Evolutionary conservation across 139 green algal species (phyloP), one percentile per base, ranked within the genome.

Genomic region (Gonium pectorale): DNA sequence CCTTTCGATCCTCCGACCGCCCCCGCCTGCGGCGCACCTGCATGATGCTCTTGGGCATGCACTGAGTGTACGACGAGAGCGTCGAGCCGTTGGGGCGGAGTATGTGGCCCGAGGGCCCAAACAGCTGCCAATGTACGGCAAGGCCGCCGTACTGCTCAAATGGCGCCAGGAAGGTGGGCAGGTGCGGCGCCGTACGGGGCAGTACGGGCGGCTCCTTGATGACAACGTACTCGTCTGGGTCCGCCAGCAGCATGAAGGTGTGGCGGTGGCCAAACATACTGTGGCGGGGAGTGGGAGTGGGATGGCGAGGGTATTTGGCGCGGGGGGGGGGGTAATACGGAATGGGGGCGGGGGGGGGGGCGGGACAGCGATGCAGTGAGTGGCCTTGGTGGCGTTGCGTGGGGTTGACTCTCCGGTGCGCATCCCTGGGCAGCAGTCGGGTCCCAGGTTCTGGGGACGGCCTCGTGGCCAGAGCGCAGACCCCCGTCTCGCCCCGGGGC

Each of bases 151-250:
- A 54, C 33, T 62, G 11, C 63, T 84, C 78, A 19, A 67, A 84
- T 3, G 62, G 63, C 6, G 33, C 9, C 43, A 84, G 78, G 78
- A 84, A 84, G 62, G 43, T 38, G 5, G 78, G 60, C 63, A 84
- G 60, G 78, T 52, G 3, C 24, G 78, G 78, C 43, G 24, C 33
- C 6, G 40, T n/a, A 0, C 19, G 27, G 5, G 59, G 73, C 26
- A 40, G 73, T 38, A 29, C 33, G 37, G 29, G 29, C 19, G 41
- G 35, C 40, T 62, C 29, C 59, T 74, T 73, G 7, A 84, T 33
- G 27, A 84, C 49, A 24, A 84, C 66, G 78, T 67, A 84, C 78
- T 84, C 78, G n/a, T 84, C 78, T 6, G 78, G 62, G 46, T 84
- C 78, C 1, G 75, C 17, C 19, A 84, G 78, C 7, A 52, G 26